A percentile compares a stretch with the other conserved stretches of the same genome.
These are phyloP conservation scores for Aschersonia sp. DNA, from an alignment of 2,329 filamentous ascomycete genomes.

Conservation along the genomic window DNA sequence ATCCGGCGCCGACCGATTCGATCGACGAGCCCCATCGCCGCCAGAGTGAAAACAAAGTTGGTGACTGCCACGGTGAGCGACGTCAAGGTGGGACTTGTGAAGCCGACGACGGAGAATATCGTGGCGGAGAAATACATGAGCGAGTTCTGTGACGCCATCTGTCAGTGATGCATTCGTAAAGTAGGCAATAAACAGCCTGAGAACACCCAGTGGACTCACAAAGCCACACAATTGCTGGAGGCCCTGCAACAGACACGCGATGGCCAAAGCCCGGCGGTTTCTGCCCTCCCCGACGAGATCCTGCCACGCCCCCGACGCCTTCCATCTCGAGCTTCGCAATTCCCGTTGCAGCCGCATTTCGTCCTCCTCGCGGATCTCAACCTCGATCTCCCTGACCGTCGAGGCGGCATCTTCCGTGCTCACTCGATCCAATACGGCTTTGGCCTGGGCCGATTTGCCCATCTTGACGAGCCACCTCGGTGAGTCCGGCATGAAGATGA, in stretches of 20 bases:
- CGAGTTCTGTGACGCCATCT: constrained; percentile 44
- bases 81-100: constrained; percentile 64
- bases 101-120: constrained; percentile 65
- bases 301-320: constrained; percentile 31
- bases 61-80: constrained; percentile 70
- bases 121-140: constrained; percentile 87
- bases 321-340: constrained; percentile 13
- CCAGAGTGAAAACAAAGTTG: constrained; percentile 68
- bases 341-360: constrained; percentile 27
- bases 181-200: neutral
- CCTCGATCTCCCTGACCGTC: constrained; percentile 55
- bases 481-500: constrained; percentile 71
- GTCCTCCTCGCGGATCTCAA: constrained; percentile 59
- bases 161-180: neutral
- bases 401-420: constrained; percentile 36
- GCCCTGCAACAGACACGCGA: constrained; percentile 77
- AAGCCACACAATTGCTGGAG: constrained; percentile 84
- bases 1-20: constrained; percentile 66
- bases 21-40: constrained; percentile 65
- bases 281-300: constrained; percentile 43
- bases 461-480: constrained; percentile 74
- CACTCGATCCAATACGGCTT: constrained; percentile 48
- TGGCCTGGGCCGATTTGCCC: constrained; percentile 47
- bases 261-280: constrained; percentile 62
- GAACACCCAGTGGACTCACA: constrained; percentile 25